Evolutionary conservation across 1,284 basidiomycete species (phyloP), one percentile per base, ranked within the genome.

Genomic region (Neotropicomus parvogracilis): DNA sequence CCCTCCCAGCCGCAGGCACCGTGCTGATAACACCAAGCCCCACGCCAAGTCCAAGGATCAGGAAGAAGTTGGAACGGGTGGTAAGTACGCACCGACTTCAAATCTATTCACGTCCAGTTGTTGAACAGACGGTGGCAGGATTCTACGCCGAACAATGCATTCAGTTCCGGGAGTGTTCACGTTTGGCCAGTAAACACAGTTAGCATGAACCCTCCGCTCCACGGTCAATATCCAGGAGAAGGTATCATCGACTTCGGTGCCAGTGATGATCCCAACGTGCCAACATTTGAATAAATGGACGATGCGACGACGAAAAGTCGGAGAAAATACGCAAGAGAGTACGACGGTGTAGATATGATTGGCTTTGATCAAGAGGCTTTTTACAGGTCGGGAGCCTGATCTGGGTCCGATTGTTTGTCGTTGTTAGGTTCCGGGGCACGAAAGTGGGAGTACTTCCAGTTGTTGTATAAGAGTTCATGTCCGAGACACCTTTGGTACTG

Each of bases 401-500:
- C n/a, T n/a, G n/a, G n/a, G n/a, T n/a, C n/a, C n/a, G n/a, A n/a
- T n/a, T 44, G 28, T 54, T 55, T 65, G 54, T 29, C n/a, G 1
- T n/a, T 63, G 36, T 59, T 60, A 45, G 32, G 38, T 49, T 49
- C 32, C 24, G 27, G 49, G 26, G 4, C 24, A 24, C 24, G 24
- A n/a, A n/a, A n/a, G n/a, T n/a, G n/a, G n/a, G n/a, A n/a, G n/a
- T n/a, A n/a, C n/a, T n/a, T n/a, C n/a, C n/a, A n/a, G n/a, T n/a
- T n/a, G n/a, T n/a, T n/a, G n/a, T n/a, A n/a, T 13, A 9, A 19
- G 17, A 13, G 27, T 11, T 33, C 36, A 56, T 62, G 66, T 54
- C 55, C 21, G 52, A 63, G 31, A 40, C 44, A 33, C 26, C 54
- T 17, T 64, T 63, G 49, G 50, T 56, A 6, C 67, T 91, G 13